Evolutionary conservation across 192 early-diverging fungal genomes (phyloP).

Genomic region (Physocladia obscura): DNA sequence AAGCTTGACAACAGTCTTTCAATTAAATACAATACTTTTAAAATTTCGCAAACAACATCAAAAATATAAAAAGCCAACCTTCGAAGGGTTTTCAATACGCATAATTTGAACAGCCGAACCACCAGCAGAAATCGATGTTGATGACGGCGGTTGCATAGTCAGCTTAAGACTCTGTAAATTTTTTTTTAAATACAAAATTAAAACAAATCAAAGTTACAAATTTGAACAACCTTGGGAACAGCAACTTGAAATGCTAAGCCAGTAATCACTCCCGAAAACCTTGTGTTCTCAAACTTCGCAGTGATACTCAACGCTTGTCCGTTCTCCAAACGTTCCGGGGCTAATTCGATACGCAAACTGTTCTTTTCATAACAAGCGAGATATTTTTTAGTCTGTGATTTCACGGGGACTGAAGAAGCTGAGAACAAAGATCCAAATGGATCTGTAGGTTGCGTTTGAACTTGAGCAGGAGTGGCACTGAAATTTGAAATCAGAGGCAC

Average conservation of each 20-base stretch:
- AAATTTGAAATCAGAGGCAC: too few relatives aligned
- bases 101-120: slow-evolving; percentile 74
- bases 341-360: slow-evolving; percentile 73
- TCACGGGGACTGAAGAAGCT: slow-evolving; percentile 3
- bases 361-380: slow-evolving; percentile 76
- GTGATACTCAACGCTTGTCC: slow-evolving; percentile 65
- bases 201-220: neutral
- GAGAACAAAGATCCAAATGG: slow-evolving; percentile 68
- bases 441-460: slow-evolving; percentile 34
- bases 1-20: slow-evolving; percentile 40
- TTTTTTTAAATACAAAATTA: neutral
- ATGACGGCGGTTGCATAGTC: slow-evolving; percentile 77
- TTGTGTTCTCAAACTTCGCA: slow-evolving; percentile 69
- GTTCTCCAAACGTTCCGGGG: slow-evolving; percentile 66
- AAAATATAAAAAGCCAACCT: slow-evolving; percentile 26
- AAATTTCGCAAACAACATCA: neutral
- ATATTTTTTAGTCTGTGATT: slow-evolving; percentile 6
- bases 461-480: slow-evolving; percentile 14
- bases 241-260: slow-evolving; percentile 86
- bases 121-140: slow-evolving; percentile 61
- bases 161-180: slow-evolving; percentile 72
- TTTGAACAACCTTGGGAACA: slow-evolving; percentile 72
- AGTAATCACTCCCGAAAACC: slow-evolving; percentile 46
- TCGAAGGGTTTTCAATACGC: slow-evolving; percentile 82
- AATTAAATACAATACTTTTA: neutral